Evolutionary conservation across 2,329 filamentous ascomycete species (phyloP).

Genomic region (Arachnomyces sp.): DNA sequence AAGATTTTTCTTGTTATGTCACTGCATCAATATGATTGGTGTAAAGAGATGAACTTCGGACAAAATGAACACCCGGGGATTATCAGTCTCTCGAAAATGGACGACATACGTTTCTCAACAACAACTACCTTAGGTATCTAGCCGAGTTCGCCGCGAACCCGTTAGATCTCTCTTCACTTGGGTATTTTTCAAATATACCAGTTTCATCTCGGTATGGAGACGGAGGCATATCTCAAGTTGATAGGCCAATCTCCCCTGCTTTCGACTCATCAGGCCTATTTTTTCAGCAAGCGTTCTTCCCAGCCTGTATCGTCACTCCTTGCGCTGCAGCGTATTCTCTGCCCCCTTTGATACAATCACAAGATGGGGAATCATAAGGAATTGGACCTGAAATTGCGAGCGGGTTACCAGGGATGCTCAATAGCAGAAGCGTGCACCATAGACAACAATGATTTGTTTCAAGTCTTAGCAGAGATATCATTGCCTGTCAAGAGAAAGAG

Average conservation of each 20-base stretch:
- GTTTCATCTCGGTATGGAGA: not conserved
- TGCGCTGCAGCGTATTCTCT: not conserved
- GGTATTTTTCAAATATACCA: not conserved
- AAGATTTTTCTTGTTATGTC: too few relatives aligned
- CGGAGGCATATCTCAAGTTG: not conserved
- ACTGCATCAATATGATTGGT: too few relatives aligned
- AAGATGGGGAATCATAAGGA: not conserved
- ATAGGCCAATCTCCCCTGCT: not conserved
- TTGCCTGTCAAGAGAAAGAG: too few relatives aligned
- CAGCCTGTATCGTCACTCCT: not conserved
- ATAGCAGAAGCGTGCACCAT: not conserved
- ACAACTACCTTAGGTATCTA: too few relatives aligned
- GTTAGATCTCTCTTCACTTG: not conserved
- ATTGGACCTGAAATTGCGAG: slow-evolving; percentile 1
- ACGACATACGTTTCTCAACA: too few relatives aligned
- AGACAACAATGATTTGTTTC: slow-evolving; percentile 1
- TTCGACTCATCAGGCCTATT: not conserved
- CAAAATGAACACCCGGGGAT: too few relatives aligned
- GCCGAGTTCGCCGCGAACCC: too few relatives aligned
- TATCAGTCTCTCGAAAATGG: too few relatives aligned
- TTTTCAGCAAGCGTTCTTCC: not conserved
- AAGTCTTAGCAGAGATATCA: not conserved
- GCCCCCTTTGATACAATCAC: not conserved
- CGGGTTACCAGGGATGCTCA: not conserved
- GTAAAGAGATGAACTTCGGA: too few relatives aligned